Percentiles rank a stretch among this genome's conserved stretches.
These are phyloP conservation scores for Erysiphe pulchra DNA, from an alignment of 2,329 filamentous ascomycete species.

Conservation along the genomic window DNA sequence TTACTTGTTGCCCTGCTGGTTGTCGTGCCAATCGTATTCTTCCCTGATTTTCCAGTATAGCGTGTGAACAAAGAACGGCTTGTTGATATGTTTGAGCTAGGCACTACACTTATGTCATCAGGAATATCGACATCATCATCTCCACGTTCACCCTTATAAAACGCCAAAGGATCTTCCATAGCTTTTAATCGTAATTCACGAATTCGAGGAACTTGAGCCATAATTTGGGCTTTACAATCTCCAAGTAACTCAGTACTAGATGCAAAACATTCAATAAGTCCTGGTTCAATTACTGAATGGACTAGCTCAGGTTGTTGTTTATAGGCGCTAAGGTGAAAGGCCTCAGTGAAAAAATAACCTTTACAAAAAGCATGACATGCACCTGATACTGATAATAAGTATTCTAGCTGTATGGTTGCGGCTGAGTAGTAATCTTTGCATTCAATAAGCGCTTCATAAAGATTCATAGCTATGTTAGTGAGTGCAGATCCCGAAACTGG, in stretches of 20 bases:
- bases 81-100: conserved; percentile 54
- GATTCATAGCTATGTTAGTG: conserved; percentile 37
- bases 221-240: conserved; percentile 69
- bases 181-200: conserved; percentile 61
- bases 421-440: conserved; percentile 63
- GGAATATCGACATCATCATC: conserved; percentile 41
- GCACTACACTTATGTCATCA: conserved; percentile 77
- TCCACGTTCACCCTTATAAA: conserved; percentile 54
- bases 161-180: conserved; percentile 59
- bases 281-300: conserved; percentile 40
- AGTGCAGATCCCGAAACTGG: conserved; percentile 35
- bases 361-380: conserved; percentile 64
- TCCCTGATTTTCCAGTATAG: conserved; percentile 45
- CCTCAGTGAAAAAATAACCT: conserved; percentile 67
- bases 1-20: conserved; percentile 61
- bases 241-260: conserved; percentile 75
- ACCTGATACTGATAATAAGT: conserved; percentile 44
- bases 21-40: conserved; percentile 44
- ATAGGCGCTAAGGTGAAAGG: conserved; percentile 47
- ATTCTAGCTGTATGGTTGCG: conserved; percentile 56
- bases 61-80: conserved; percentile 76
- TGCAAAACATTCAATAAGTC: conserved; percentile 56
- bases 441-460: conserved; percentile 60
- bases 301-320: conserved; percentile 37
- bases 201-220: conserved; percentile 66